A percentile compares a stretch with the other conserved stretches of the same genome.
phyloP scores from a whole-genome alignment of 2,329 filamentous ascomycete species.

The Aureobasidium sp. region DNA sequence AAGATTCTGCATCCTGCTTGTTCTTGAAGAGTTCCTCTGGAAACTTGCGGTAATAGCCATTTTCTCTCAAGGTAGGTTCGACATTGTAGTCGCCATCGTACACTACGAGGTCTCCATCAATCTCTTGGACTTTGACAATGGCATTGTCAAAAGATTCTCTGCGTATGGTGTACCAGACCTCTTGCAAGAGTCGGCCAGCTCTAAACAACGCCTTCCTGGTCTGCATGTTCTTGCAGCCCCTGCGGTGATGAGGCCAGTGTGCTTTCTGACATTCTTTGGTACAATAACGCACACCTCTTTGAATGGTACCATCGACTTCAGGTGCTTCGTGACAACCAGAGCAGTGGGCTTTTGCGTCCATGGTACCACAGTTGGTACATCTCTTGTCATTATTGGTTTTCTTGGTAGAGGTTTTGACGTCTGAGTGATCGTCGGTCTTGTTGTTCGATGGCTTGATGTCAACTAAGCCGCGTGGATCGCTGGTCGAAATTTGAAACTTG shows the following conservation, averaged over 20 bases:
- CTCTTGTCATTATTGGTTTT: not conserved
- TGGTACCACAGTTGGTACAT: not conserved
- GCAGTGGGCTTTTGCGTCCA: not conserved
- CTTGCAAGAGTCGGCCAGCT: constrained; percentile 19
- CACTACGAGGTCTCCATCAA: constrained; percentile 6
- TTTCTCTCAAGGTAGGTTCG: not conserved
- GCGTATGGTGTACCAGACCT: constrained; percentile 17
- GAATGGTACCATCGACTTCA: not conserved
- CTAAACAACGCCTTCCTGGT: constrained; percentile 18
- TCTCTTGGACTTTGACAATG: not conserved
- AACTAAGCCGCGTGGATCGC: too few species aligned
- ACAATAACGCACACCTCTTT: constrained; percentile 14
- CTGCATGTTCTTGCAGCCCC: not conserved
- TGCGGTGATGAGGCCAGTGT: constrained; percentile 15
- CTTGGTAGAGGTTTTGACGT: not conserved
- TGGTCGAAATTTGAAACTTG: not conserved
- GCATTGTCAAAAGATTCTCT: constrained; percentile 11
- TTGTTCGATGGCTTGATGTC: not conserved
- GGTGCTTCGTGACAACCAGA: not conserved
- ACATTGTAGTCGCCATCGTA: not conserved
- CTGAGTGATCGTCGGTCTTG: not conserved
- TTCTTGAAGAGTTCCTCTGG: constrained; percentile 11
- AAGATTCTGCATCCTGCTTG: constrained; percentile 9
- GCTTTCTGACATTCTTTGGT: constrained; percentile 16
- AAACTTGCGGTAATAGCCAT: not conserved